Conservation (phyloP, 345 rosid genomes). For the Brassica nigra region DNA sequence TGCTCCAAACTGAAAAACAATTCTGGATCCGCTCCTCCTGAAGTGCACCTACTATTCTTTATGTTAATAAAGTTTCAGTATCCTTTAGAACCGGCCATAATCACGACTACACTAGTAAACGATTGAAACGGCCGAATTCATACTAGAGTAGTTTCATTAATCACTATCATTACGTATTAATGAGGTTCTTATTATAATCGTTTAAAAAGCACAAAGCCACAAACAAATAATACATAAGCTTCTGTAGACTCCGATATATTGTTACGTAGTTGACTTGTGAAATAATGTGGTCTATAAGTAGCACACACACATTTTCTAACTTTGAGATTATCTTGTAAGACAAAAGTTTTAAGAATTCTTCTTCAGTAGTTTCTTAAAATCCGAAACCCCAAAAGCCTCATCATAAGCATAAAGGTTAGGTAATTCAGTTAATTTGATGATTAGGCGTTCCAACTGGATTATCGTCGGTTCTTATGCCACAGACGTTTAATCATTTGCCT, state of each 20-base stretch:
- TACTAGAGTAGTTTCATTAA: not conserved
- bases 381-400: not conserved
- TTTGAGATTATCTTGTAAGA: slow-evolving; percentile 16
- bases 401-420: slow-evolving; percentile 16
- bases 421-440: slow-evolving; percentile 2
- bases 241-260: slow-evolving; percentile 9
- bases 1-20: not conserved
- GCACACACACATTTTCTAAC: slow-evolving; percentile 12
- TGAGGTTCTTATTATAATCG: slow-evolving; percentile 17
- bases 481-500: not conserved
- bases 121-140: not conserved
- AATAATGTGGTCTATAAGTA: slow-evolving; percentile 22
- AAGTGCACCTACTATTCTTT: not conserved
- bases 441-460: not conserved
- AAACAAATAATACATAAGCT: slow-evolving; percentile 26
- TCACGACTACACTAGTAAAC: not conserved
- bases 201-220: slow-evolving; percentile 8
- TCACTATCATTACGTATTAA: slow-evolving; percentile 14
- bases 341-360: not conserved
- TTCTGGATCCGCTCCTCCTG: not conserved
- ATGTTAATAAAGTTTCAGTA: not conserved
- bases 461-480: not conserved
- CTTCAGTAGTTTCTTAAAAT: not conserved
- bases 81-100: not conserved
- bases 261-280: slow-evolving; percentile 27